Percentiles rank a stretch among this genome's conserved stretches.
These are phyloP conservation scores for Populus deltoides DNA, from an alignment of 345 rosid species.

Conservation along the genomic window DNA sequence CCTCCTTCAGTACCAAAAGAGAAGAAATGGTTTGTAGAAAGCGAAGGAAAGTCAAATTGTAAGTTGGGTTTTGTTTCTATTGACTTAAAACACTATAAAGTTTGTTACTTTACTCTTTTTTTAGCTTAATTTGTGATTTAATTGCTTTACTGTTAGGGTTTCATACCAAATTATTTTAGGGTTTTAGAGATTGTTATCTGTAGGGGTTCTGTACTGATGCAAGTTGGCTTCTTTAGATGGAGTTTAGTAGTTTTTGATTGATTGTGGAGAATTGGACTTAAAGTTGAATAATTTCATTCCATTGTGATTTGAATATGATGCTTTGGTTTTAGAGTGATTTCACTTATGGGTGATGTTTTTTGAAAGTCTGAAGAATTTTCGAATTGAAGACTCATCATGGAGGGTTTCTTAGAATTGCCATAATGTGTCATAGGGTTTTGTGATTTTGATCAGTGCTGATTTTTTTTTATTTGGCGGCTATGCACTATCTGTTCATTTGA, in stretches of 20 bases:
- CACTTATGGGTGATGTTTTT: not conserved
- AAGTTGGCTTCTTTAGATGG: not conserved
- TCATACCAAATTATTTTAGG: slow-evolving; percentile 7
- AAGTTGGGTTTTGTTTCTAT: slow-evolving; percentile 16
- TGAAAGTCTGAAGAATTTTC: not conserved
- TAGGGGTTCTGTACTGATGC: not conserved
- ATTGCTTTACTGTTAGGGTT: slow-evolving; percentile 12
- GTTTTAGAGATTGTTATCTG: not conserved
- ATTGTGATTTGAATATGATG: slow-evolving; percentile 3
- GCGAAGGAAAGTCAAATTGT: slow-evolving; percentile 46
- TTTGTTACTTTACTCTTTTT: not conserved
- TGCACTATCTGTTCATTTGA: not conserved
- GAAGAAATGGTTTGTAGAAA: slow-evolving; percentile 36
- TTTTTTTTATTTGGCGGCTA: not conserved
- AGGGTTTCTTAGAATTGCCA: not conserved
- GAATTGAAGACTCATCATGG: not conserved
- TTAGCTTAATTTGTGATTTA: not conserved
- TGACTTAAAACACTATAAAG: not conserved
- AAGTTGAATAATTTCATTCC: not conserved
- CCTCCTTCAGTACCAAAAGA: not conserved
- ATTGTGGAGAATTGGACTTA: slow-evolving; percentile 4
- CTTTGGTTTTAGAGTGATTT: not conserved
- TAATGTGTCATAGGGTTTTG: not conserved
- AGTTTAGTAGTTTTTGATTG: not conserved
- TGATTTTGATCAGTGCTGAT: not conserved